Evolutionary conservation across 768 basidiomycete species (phyloP).

Genomic region (Russula brevipes): DNA sequence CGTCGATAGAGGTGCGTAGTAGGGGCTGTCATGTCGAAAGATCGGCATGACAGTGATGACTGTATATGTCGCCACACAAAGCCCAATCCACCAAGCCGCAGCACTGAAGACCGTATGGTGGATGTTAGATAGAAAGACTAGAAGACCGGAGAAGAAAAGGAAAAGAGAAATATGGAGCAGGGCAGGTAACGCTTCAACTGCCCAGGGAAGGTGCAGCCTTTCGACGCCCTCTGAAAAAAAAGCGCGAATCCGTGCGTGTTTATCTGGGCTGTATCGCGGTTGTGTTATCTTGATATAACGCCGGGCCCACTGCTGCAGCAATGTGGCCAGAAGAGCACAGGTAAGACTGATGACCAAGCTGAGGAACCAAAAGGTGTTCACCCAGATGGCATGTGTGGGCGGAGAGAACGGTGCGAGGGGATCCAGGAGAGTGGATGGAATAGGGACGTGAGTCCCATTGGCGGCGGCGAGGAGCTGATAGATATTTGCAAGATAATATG

Average conservation of each 20-base stretch:
- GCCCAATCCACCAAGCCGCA: background rate
- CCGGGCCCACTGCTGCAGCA: conserved; percentile 15
- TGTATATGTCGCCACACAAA: background rate
- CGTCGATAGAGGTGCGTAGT: conserved; percentile 1
- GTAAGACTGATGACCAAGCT: conserved; percentile 11
- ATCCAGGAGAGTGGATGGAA: background rate
- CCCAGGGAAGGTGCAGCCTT: background rate
- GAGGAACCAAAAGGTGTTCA: conserved; percentile 16
- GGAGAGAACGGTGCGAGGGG: background rate
- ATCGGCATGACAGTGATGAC: background rate
- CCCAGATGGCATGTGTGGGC: background rate
- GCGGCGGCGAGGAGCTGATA: background rate
- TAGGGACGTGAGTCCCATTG: background rate
- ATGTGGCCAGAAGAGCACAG: conserved; percentile 11
- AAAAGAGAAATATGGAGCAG: conserved; percentile 19
- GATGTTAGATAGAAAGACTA: conserved; percentile 17
- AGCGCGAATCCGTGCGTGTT: background rate
- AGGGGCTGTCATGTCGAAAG: background rate
- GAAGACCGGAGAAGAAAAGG: conserved; percentile 20
- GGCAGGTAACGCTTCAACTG: conserved; percentile 5
- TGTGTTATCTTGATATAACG: background rate
- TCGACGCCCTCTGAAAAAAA: conserved; percentile 11
- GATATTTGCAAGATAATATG: background rate
- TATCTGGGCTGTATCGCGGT: background rate
- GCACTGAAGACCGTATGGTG: background rate